A percentile compares a stretch with the other conserved stretches of the same genome.
phyloP scores from a whole-genome alignment of 2,329 filamentous ascomycete genomes.

The Magnaporthiopsis incrustans region DNA sequence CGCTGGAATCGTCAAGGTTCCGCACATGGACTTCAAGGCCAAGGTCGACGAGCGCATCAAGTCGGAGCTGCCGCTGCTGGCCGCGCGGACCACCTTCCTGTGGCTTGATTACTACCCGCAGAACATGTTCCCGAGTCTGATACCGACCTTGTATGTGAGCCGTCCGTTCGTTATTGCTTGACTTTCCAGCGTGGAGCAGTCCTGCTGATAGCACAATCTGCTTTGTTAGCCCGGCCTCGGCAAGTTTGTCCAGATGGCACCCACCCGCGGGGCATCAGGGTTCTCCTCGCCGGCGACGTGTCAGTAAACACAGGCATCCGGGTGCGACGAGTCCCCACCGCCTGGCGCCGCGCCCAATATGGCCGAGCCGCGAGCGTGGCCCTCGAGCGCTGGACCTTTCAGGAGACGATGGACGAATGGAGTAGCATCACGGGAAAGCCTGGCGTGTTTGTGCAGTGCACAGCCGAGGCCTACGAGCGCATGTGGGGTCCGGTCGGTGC shows the following conservation, averaged over 20 bases:
- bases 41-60: constrained; percentile 30
- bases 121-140: constrained; percentile 15
- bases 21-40: constrained; percentile 32
- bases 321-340: constrained; percentile 15
- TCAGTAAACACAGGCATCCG: constrained; percentile 18
- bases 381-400: constrained; percentile 17
- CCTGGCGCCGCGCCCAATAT: constrained; percentile 9
- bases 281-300: constrained; percentile 18
- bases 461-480: constrained; percentile 11
- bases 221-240: no score
- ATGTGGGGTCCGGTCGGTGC: constrained; percentile 16
- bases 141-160: no score
- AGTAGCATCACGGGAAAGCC: constrained; percentile 17
- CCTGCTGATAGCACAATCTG: no score
- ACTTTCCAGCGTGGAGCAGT: no score
- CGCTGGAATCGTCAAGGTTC: constrained; percentile 13
- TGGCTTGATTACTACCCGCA: constrained; percentile 22
- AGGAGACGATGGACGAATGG: constrained; percentile 17
- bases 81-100: constrained; percentile 29
- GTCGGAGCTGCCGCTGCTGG: constrained; percentile 18
- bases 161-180: no score
- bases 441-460: constrained; percentile 14
- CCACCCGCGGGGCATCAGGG: constrained; percentile 11
- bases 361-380: constrained; percentile 18
- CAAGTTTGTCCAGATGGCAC: no score